These are phyloP conservation scores for Salix suchowensis DNA, from an alignment of 345 rosid species.

Conservation along the genomic window DNA sequence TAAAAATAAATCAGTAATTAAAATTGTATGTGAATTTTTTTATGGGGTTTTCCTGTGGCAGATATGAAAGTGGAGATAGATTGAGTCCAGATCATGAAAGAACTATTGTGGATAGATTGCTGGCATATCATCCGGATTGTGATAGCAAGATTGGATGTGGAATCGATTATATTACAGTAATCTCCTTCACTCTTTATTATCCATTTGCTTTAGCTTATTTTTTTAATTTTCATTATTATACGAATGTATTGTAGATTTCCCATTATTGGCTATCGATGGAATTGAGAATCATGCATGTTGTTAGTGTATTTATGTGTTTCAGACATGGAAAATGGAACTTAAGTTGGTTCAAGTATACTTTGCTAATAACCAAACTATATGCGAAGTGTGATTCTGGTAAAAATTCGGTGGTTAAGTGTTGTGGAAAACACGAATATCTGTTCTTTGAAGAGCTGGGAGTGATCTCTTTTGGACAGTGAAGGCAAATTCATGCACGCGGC, in stretches of 20 bases:
- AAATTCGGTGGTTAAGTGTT: background rate
- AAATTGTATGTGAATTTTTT: background rate
- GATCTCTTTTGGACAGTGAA: background rate
- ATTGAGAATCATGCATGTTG: background rate
- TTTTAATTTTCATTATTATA: background rate
- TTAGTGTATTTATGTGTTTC: background rate
- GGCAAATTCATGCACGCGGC: background rate
- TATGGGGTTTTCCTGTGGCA: constrained; percentile 20
- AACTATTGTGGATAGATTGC: constrained; percentile 63
- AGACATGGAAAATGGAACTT: background rate
- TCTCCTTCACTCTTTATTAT: background rate
- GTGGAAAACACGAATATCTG: background rate
- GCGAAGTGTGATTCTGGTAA: background rate
- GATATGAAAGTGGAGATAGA: constrained; percentile 70
- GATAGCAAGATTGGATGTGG: constrained; percentile 86
- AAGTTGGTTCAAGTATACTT: background rate
- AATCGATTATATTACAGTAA: constrained; percentile 72
- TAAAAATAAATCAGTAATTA: background rate
- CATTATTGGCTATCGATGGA: background rate
- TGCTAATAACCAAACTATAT: background rate
- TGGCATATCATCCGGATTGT: constrained; percentile 76
- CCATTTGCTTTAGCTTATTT: background rate
- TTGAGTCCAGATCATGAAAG: constrained; percentile 72
- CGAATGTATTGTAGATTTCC: background rate
- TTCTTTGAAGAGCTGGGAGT: background rate